Percentiles rank a stretch among this genome's conserved stretches.
Conservation (phyloP, 2,329 filamentous ascomycete genomes). For the Fusarium metavorans region DNA sequence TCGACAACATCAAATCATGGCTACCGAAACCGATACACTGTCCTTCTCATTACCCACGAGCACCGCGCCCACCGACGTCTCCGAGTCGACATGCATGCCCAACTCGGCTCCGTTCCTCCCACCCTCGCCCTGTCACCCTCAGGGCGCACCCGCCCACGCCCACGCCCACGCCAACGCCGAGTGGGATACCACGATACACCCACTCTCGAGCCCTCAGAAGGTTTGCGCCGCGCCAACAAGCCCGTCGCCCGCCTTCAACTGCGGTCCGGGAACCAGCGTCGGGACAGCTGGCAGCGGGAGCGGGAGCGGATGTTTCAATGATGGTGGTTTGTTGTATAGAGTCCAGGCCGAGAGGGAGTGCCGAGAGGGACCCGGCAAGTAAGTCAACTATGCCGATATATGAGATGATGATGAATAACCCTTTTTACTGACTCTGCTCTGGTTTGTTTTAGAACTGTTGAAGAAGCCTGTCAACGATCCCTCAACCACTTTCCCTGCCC, state of each 20-base stretch:
- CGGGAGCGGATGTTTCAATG: slow-evolving; percentile 40
- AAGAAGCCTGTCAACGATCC: slow-evolving; percentile 54
- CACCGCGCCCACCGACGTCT: slow-evolving; percentile 48
- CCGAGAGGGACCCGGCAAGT: slow-evolving; percentile 45
- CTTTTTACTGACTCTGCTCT: slow-evolving; percentile 36
- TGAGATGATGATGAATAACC: not conserved
- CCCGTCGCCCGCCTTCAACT: not conserved
- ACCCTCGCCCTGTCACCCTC: slow-evolving; percentile 24
- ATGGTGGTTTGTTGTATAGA: slow-evolving; percentile 43
- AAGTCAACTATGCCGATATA: slow-evolving; percentile 15
- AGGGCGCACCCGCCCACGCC: slow-evolving; percentile 13
- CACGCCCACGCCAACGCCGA: slow-evolving; percentile 21
- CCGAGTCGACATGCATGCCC: slow-evolving; percentile 45
- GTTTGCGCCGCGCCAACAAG: slow-evolving; percentile 14
- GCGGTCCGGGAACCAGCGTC: slow-evolving; percentile 5
- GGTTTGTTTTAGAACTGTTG: slow-evolving; percentile 46
- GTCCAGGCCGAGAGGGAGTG: slow-evolving; percentile 44
- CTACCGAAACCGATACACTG: slow-evolving; percentile 50
- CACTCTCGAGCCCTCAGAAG: slow-evolving; percentile 27
- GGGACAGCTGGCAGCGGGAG: slow-evolving; percentile 3
- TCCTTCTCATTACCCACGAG: slow-evolving; percentile 49
- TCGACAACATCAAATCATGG: slow-evolving; percentile 35
- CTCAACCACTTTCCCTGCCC: slow-evolving; percentile 58
- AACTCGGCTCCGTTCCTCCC: slow-evolving; percentile 29
- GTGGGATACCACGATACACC: slow-evolving; percentile 48